Evolutionary conservation across 345 rosid genomes (phyloP).

Genomic region (Eucalyptus guilfoylei): DNA sequence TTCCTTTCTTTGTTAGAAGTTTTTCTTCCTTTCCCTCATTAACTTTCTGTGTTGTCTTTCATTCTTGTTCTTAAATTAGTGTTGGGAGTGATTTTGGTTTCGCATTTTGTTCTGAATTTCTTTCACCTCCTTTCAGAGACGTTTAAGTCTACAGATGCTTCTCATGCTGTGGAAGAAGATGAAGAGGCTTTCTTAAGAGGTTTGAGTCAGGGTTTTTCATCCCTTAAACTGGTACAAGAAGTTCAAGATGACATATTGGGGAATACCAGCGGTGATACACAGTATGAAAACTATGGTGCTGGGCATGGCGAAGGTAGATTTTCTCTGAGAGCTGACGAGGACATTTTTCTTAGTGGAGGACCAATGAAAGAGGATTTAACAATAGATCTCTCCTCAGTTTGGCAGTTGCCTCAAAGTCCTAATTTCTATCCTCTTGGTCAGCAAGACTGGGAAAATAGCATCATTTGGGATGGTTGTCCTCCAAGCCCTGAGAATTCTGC

Average conservation of each 20-base stretch:
- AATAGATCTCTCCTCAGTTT: slow-evolving; percentile 20
- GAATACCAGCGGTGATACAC: slow-evolving; percentile 12
- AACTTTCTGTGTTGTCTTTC: background rate
- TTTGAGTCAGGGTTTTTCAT: slow-evolving; percentile 23
- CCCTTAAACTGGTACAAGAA: slow-evolving; percentile 10
- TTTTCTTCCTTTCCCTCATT: background rate
- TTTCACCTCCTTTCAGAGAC: slow-evolving; percentile 33
- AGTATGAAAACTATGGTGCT: slow-evolving; percentile 21
- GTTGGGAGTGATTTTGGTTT: background rate
- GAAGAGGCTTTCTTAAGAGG: slow-evolving; percentile 70
- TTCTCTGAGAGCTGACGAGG: slow-evolving; percentile 19
- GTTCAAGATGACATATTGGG: slow-evolving; percentile 31
- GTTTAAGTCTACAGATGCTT: slow-evolving; percentile 38
- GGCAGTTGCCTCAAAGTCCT: slow-evolving; percentile 37
- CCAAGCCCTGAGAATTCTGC: slow-evolving; percentile 21
- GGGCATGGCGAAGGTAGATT: slow-evolving; percentile 11
- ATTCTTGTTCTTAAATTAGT: background rate
- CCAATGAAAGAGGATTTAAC: slow-evolving; percentile 44
- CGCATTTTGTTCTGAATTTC: background rate
- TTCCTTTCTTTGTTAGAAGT: background rate
- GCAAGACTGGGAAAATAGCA: slow-evolving; percentile 84
- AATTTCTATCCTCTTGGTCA: slow-evolving; percentile 71
- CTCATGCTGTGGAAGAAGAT: slow-evolving; percentile 77
- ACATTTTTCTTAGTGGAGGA: slow-evolving; percentile 47
- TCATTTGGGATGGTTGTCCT: slow-evolving; percentile 76